phyloP scores from a whole-genome alignment of 176 grass and related monocot genomes.

The Eragrostis nindensis region DNA sequence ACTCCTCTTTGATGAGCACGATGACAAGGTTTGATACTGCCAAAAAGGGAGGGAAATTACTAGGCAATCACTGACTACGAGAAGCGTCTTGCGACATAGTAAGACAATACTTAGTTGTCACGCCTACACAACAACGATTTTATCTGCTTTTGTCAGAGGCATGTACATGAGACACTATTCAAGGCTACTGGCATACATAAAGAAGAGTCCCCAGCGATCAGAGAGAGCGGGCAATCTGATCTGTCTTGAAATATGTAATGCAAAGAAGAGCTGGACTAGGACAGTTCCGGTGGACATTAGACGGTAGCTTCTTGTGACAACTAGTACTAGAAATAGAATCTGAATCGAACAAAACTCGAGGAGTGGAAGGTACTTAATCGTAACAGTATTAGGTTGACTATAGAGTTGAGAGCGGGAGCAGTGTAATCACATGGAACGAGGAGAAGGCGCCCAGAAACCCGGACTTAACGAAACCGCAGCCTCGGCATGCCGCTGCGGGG shows the following conservation, averaged over 20 bases:
- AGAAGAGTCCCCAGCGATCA: background rate
- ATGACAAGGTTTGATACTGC: constrained; percentile 53
- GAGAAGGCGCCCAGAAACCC: constrained; percentile 86
- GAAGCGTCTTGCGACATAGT: background rate
- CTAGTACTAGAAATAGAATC: background rate
- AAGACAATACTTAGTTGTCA: background rate
- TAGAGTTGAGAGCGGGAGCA: constrained; percentile 37
- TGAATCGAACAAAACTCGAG: background rate
- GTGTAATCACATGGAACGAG: constrained; percentile 87
- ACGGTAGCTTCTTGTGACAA: background rate
- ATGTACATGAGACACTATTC: constrained; percentile 7
- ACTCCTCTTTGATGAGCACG: constrained; percentile 45
- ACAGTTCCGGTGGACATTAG: constrained; percentile 4
- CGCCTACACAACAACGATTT: too few relatives aligned
- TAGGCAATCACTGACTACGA: constrained; percentile 23
- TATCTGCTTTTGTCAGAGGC: constrained; percentile 19
- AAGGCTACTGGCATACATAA: constrained; percentile 15
- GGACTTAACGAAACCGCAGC: constrained; percentile 74
- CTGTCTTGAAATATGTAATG: background rate
- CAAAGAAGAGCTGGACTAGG: background rate
- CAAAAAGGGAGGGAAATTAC: background rate
- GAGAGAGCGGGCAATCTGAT: constrained; percentile 19
- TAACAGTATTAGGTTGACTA: too few relatives aligned
- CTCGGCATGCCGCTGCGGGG: constrained; percentile 70
- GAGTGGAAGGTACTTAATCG: background rate